Base-by-base conservation (phyloP, 345 rosid genomes). In the Citrus cavaleriei region DNA sequence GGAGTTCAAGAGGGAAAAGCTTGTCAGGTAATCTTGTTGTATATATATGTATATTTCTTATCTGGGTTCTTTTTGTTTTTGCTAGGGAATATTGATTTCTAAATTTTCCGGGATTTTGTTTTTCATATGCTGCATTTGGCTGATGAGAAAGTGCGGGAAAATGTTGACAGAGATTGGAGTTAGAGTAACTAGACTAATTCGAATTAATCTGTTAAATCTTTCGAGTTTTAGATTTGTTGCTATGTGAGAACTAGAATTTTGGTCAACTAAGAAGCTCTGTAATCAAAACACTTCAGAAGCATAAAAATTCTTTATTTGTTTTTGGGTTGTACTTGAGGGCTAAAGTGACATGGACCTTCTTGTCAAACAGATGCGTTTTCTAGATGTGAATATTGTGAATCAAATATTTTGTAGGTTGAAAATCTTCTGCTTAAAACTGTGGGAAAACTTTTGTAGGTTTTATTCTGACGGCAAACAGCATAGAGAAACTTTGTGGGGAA, bases 1-100 rank as follows among this genome's bases (percentile, higher is more conserved):
- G 97, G 93, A 93, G 86, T 82, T 85, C 76, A 89, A 80, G 80
- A 91, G 86, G 84, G 91, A 84, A 37, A 90, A 84, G 81, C 87
- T 90, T 71, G 87, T 89, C 68, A 90, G 87, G 95, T 88, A 54
- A 83, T 83, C 74, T 19, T 18, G 13, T 64, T 32, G n/a, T 78
- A 19, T 64, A 3, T 59, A n/a, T 40, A 59, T 62, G 75, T 83
- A 61, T 57, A 75, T 70, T 78, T 60, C 58, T 58, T 32, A 60
- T 84, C 28, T 70, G 72, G 77, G 70, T 66, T 81, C 9, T 78
- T 68, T 73, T 79, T 69, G 25, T 32, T 81, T 79, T 64, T 24
- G 1, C 58, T 54, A 14, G n/a, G 37, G 42, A 49, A 54, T 13
- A 18, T 59, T 67, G 40, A 12, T 7, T 10, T 71, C 3, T 5